Evolutionary conservation across 129 eudicot species (phyloP).

Genomic region (Pittosporum tobira): DNA sequence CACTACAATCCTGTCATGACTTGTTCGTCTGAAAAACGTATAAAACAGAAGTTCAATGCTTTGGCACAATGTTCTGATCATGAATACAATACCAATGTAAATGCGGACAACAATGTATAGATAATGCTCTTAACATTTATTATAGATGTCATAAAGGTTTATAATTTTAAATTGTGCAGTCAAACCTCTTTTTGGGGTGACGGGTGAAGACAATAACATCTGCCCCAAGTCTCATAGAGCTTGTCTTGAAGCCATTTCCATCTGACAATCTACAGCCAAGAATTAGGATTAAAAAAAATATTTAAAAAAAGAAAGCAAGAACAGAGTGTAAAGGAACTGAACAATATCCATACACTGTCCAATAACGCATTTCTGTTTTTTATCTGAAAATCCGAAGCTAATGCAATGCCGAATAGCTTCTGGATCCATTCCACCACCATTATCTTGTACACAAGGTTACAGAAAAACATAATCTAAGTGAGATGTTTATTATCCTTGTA

Average conservation of each 20-base stretch:
- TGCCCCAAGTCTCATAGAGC: conserved; percentile 94
- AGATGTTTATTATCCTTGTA: neutral
- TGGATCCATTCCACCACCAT: conserved; percentile 92
- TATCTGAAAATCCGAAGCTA: conserved; percentile 93
- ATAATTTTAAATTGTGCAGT: too few species aligned
- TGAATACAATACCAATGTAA: conserved; percentile 9
- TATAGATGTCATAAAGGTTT: too few species aligned
- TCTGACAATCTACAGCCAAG: conserved; percentile 44
- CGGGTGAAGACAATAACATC: conserved; percentile 91
- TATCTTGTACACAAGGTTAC: conserved; percentile 37
- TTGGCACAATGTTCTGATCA: conserved; percentile 51
- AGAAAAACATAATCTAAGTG: neutral
- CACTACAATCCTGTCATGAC: conserved; percentile 80
- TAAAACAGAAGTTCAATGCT: conserved; percentile 86
- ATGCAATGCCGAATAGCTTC: conserved; percentile 72
- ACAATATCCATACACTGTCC: conserved; percentile 64
- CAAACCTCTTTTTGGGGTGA: conserved; percentile 33
- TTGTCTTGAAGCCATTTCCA: conserved; percentile 95
- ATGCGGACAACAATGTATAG: neutral
- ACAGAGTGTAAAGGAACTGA: neutral
- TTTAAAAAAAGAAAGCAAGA: conserved; percentile 1
- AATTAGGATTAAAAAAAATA: too few species aligned
- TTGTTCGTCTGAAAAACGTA: conserved; percentile 60
- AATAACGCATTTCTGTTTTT: conserved; percentile 53
- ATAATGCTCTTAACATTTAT: too few species aligned